A percentile compares a stretch with the other conserved stretches of the same genome.
Evolutionary conservation across 306 rosid genomes (phyloP).

Genomic region (Prunus mume): DNA sequence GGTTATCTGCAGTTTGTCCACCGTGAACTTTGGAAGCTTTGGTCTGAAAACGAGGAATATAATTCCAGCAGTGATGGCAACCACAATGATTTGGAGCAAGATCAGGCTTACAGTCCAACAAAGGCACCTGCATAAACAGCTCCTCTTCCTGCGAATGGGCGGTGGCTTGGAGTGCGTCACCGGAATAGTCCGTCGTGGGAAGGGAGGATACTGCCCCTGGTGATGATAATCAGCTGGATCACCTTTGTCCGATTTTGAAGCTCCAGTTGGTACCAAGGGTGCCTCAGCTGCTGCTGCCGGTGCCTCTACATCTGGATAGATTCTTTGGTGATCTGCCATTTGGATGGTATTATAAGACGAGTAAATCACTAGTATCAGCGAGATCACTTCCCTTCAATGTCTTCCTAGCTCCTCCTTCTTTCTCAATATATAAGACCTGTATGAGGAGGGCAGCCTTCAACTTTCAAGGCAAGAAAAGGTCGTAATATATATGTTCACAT

Average conservation of each 20-base stretch:
- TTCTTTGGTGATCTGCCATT: slow-evolving; percentile 70
- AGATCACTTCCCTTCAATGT: too few relatives aligned
- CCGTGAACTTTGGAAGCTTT: slow-evolving; percentile 69
- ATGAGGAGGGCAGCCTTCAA: background rate
- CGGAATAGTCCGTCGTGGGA: slow-evolving; percentile 31
- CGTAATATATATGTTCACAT: background rate
- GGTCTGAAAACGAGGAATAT: slow-evolving; percentile 76
- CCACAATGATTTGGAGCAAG: slow-evolving; percentile 36
- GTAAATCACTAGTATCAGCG: too few relatives aligned
- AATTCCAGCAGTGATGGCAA: slow-evolving; percentile 49
- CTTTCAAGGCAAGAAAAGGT: background rate
- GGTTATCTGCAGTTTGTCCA: slow-evolving; percentile 38
- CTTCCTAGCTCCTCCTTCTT: too few relatives aligned
- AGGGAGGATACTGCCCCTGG: slow-evolving; percentile 20
- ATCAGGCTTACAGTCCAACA: slow-evolving; percentile 50
- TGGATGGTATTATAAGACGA: too few relatives aligned
- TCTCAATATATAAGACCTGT: too few relatives aligned
- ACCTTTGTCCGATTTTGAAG: slow-evolving; percentile 42
- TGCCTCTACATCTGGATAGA: slow-evolving; percentile 78
- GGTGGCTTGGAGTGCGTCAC: slow-evolving; percentile 59
- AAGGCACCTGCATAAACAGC: slow-evolving; percentile 58
- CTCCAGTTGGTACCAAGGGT: slow-evolving; percentile 51
- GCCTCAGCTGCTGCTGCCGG: slow-evolving; percentile 36
- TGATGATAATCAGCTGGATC: background rate
- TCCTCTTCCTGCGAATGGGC: slow-evolving; percentile 36